Evolutionary conservation across 1,139 yeast species (phyloP).

Genomic region (Zygoascus sp.): DNA sequence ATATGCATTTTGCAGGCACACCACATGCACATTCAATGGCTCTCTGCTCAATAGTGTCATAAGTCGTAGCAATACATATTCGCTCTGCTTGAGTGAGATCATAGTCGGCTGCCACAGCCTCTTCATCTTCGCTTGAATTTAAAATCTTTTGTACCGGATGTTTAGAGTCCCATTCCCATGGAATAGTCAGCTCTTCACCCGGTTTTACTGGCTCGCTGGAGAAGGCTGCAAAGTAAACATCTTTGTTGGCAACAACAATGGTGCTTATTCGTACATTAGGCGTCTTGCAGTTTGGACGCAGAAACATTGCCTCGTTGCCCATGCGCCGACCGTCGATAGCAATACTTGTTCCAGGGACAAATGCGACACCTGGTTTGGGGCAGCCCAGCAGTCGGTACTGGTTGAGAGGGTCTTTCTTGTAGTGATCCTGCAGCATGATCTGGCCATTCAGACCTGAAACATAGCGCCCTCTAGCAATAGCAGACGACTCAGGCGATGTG

Average conservation of each 20-base stretch:
- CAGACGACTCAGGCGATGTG: conserved; percentile 28
- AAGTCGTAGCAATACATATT: conserved; percentile 23
- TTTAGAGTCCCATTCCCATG: conserved; percentile 82
- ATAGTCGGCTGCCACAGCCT: no score
- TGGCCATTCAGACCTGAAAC: conserved; percentile 73
- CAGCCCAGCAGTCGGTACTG: conserved; percentile 81
- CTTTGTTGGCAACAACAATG: conserved; percentile 36
- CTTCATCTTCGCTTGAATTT: conserved; percentile 11
- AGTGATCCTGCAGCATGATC: conserved; percentile 57
- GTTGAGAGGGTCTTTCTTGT: conserved; percentile 60
- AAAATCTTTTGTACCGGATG: conserved; percentile 65
- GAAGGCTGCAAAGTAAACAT: conserved; percentile 53
- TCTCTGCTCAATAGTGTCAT: conserved; percentile 33
- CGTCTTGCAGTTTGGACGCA: conserved; percentile 60
- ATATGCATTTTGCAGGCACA: conserved; percentile 29
- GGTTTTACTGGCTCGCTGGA: conserved; percentile 53
- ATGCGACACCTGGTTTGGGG: conserved; percentile 72
- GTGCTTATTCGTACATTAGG: conserved; percentile 69
- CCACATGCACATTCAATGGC: conserved; percentile 71
- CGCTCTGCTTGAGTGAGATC: conserved; percentile 27
- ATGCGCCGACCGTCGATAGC: conserved; percentile 73
- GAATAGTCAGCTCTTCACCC: conserved; percentile 66
- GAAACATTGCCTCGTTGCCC: conserved; percentile 73
- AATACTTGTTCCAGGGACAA: conserved; percentile 49
- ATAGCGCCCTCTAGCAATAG: conserved; percentile 48